Conservation (phyloP, 2,329 filamentous ascomycete species). For the Alternaria burnsii region DNA sequence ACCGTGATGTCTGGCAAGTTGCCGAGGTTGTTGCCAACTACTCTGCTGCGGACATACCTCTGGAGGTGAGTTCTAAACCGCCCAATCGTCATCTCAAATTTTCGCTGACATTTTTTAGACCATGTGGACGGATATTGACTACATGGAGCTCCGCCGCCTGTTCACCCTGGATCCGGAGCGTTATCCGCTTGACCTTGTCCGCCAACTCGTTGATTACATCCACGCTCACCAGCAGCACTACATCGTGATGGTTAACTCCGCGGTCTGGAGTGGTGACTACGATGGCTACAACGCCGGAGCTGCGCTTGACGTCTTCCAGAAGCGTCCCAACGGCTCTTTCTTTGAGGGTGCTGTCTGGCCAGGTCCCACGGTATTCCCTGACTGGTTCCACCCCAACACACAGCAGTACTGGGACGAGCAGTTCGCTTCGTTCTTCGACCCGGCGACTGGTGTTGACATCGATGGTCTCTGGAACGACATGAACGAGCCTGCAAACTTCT, state of each 20-base stretch:
- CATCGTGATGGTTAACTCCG: slow-evolving; percentile 81
- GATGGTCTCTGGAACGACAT: slow-evolving; percentile 71
- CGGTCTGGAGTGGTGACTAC: slow-evolving; percentile 60
- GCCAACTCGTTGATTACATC: slow-evolving; percentile 70
- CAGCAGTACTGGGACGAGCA: slow-evolving; percentile 74
- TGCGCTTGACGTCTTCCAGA: slow-evolving; percentile 63
- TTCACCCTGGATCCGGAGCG: slow-evolving; percentile 72
- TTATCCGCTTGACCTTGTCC: slow-evolving; percentile 69
- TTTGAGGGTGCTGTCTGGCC: slow-evolving; percentile 78
- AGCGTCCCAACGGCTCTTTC: slow-evolving; percentile 62
- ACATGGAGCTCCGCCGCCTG: slow-evolving; percentile 67
- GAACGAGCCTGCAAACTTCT: slow-evolving; percentile 50
- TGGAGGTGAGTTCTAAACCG: slow-evolving; percentile 29
- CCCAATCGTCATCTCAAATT: background rate
- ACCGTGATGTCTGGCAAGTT: slow-evolving; percentile 67
- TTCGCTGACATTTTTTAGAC: slow-evolving; percentile 57
- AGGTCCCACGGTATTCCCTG: slow-evolving; percentile 74
- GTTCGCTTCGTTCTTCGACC: slow-evolving; percentile 71
- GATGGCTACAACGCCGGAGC: slow-evolving; percentile 68
- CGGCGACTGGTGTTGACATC: slow-evolving; percentile 72
- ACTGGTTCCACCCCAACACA: slow-evolving; percentile 76
- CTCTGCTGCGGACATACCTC: slow-evolving; percentile 68
- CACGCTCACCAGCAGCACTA: slow-evolving; percentile 74
- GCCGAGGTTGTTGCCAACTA: slow-evolving; percentile 74
- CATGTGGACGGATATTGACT: slow-evolving; percentile 78